Percentiles rank a stretch among this genome's conserved stretches.
These are phyloP conservation scores for Citrus trifoliata DNA, from an alignment of 345 rosid genomes.

Conservation along the genomic window DNA sequence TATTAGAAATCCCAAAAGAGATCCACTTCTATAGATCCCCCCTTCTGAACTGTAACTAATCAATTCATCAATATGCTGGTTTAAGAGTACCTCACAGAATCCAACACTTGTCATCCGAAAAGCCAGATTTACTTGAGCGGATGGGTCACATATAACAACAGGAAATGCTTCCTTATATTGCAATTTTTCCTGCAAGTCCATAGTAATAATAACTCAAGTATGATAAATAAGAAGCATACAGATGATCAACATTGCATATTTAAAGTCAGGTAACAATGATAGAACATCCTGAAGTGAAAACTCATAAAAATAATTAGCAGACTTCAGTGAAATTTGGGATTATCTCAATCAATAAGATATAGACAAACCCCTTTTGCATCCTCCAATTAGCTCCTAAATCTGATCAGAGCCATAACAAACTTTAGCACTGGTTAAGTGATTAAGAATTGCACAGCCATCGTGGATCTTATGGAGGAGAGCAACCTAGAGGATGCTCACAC, in stretches of 20 bases:
- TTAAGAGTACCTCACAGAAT: slow-evolving; percentile 63
- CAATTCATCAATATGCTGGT: slow-evolving; percentile 7
- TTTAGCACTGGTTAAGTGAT: neutral
- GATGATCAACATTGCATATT: neutral
- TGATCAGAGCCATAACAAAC: neutral
- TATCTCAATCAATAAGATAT: neutral
- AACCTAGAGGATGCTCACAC: neutral
- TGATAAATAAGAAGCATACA: neutral
- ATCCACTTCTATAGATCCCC: neutral
- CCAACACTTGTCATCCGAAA: slow-evolving; percentile 63
- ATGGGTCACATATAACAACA: slow-evolving; percentile 57
- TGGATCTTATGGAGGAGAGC: neutral
- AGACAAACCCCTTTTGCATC: neutral
- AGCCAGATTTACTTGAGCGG: slow-evolving; percentile 55
- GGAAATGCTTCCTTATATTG: slow-evolving; percentile 54
- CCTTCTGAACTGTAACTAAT: neutral
- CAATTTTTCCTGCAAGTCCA: slow-evolving; percentile 53
- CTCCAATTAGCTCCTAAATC: neutral
- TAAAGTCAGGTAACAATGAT: neutral
- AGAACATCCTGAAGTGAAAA: neutral
- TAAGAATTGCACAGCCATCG: neutral
- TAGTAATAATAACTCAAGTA: slow-evolving; percentile 4
- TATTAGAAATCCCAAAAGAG: slow-evolving; percentile 1
- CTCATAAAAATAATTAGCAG: neutral
- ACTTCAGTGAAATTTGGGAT: neutral